Evolutionary conservation across 345 rosid genomes (phyloP), one percentile per base, ranked within the genome.

Genomic region (Boechera divaricarpa): DNA sequence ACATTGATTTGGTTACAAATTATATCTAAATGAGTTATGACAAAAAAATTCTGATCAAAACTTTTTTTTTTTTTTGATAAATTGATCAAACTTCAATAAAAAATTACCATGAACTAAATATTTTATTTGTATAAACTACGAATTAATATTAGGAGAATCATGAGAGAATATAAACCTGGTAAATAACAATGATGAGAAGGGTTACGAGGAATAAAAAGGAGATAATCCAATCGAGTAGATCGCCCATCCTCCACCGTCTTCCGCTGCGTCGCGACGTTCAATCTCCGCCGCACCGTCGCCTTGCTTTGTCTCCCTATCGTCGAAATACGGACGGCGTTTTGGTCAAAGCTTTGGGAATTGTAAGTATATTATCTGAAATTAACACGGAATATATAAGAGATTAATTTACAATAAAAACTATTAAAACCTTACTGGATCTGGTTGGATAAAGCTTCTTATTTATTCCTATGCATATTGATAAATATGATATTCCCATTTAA

Each of bases 131-230:
- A 10, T 10, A 41, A 41, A 41, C 18, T 31, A 31, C 15, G 12
- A 32, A 49, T n/a, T 51, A 16, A 15, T 36, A 36, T 36, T 7
- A 36, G 10, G 10, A 36, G 41, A 7, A 36, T 7, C 2, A 36
- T 7, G 9, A 36, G 10, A 36, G 10, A 36, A 58, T 52, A 6
- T 7, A 74, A 69, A 93, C 97, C 98, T 93, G 98, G 78, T 85
- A 88, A 70, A 91, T 86, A 64, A 93, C 77, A 80, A 91, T 79
- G 68, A 91, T 84, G 29, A 90, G 73, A 63, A 91, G 86, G 36
- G 94, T 83, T 11, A 90, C 85, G 64, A 88, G 85, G 81, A 86
- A 53, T 84, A 93, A 90, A 79, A 93, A 87, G 35, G 97, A 89
- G 70, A 86, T 62, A 28, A 91, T 85, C 98, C 98, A 93, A 35